phyloP scores from a whole-genome alignment of 495 filamentous ascomycete species.

The Hypoxylon lenormandii region DNA sequence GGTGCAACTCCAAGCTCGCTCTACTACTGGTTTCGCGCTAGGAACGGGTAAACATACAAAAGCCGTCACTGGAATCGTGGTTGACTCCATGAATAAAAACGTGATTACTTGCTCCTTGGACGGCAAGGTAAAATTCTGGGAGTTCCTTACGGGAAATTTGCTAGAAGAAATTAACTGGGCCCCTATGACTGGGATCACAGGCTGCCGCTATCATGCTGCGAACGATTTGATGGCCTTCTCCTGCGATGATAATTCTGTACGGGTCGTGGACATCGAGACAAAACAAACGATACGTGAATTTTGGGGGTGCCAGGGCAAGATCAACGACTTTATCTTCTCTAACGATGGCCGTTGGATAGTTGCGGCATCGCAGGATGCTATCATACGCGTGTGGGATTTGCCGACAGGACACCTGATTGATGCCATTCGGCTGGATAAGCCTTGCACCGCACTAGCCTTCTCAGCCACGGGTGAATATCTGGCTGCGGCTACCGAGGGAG shows the following conservation, averaged over 20 bases:
- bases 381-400: conserved; percentile 92
- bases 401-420: conserved; percentile 96
- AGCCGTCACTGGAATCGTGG: conserved; percentile 83
- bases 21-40: conserved; percentile 56
- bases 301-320: conserved; percentile 83
- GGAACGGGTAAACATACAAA: conserved; percentile 77
- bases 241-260: conserved; percentile 87
- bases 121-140: conserved; percentile 99
- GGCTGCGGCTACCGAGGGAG: conserved; percentile 84
- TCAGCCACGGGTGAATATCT: conserved; percentile 91
- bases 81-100: conserved; percentile 84
- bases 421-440: conserved; percentile 77
- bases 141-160: conserved; percentile 81
- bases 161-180: conserved; percentile 87
- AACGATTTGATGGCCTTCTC: conserved; percentile 90
- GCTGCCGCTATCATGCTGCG: conserved; percentile 78
- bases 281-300: conserved; percentile 90
- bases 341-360: conserved; percentile 94
- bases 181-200: conserved; percentile 79
- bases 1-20: conserved; percentile 58
- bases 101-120: conserved; percentile 88
- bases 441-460: conserved; percentile 85
- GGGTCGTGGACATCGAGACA: conserved; percentile 90
- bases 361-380: conserved; percentile 82
- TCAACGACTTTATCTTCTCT: conserved; percentile 91